A percentile compares a stretch with the other conserved stretches of the same genome.
Conservation (phyloP, 768 basidiomycete genomes). For the Trametes cinnabarina region DNA sequence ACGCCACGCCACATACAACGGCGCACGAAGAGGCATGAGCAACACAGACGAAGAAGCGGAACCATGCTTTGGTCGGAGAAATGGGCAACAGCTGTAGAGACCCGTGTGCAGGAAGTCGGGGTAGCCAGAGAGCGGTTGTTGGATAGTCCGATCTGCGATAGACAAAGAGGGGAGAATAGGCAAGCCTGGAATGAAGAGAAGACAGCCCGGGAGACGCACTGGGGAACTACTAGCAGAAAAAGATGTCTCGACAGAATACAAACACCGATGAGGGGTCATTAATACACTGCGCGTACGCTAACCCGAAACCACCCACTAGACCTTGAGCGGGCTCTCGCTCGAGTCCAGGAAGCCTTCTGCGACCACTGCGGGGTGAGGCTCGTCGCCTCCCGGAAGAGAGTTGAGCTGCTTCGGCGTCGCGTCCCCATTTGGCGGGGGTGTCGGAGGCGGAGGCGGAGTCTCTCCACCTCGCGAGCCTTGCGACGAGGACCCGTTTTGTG, state of each 20-base stretch:
- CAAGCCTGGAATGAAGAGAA: neutral
- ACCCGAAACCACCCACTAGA: constrained; percentile 14
- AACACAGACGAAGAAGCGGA: neutral
- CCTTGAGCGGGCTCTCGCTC: constrained; percentile 58
- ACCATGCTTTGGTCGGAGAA: no score
- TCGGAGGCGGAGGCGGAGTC: constrained; percentile 47
- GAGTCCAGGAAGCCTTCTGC: constrained; percentile 65
- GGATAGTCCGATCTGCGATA: constrained; percentile 9
- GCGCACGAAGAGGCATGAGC: neutral
- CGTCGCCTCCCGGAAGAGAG: constrained; percentile 52
- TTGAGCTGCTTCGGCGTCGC: constrained; percentile 47
- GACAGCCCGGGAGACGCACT: neutral
- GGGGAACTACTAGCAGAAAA: constrained; percentile 3
- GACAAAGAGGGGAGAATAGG: neutral
- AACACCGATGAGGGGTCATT: constrained; percentile 11
- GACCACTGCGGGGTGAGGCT: constrained; percentile 49
- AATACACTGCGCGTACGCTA: constrained; percentile 22
- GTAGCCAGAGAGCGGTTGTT: constrained; percentile 2
- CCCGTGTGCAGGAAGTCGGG: neutral
- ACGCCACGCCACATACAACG: neutral
- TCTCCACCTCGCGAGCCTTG: constrained; percentile 34
- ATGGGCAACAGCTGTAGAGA: no score
- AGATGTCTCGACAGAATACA: constrained; percentile 15
- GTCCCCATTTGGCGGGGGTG: constrained; percentile 47
- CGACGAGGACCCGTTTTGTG: constrained; percentile 4